A percentile compares a stretch with the other conserved stretches of the same genome.
phyloP scores from a whole-genome alignment of 164 flowering plant genomes.

The Dillenia turbinata region DNA sequence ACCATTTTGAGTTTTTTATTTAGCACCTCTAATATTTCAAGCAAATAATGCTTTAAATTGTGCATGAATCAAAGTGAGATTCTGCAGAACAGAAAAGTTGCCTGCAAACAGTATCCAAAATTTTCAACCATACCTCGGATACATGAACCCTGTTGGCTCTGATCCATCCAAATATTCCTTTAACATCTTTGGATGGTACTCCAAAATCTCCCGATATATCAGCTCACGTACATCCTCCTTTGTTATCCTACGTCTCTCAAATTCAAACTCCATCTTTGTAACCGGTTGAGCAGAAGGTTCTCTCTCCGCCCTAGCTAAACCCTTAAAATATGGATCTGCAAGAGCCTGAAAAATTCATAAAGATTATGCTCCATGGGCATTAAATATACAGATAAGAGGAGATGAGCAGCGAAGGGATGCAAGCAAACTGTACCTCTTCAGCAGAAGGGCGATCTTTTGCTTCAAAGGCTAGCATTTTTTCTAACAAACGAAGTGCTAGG shows the following conservation, averaged over 20 bases:
- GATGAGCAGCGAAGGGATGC: not conserved
- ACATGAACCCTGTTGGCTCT: conserved; percentile 87
- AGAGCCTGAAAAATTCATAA: conserved; percentile 65
- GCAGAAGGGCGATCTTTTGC: conserved; percentile 93
- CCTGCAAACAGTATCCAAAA: too few relatives aligned
- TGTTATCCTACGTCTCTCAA: conserved; percentile 90
- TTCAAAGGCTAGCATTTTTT: conserved; percentile 95
- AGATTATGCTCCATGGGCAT: conserved; percentile 3
- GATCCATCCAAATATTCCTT: conserved; percentile 83
- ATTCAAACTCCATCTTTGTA: conserved; percentile 96
- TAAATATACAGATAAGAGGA: conserved; percentile 3
- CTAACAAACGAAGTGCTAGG: conserved; percentile 81
- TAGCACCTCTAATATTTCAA: too few relatives aligned
- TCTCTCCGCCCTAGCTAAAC: conserved; percentile 92
- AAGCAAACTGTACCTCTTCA: conserved; percentile 64
- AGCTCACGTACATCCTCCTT: conserved; percentile 96
- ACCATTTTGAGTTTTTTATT: too few relatives aligned
- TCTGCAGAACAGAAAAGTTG: too few relatives aligned
- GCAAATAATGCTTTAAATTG: too few relatives aligned
- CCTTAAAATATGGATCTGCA: conserved; percentile 95
- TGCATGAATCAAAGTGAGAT: too few relatives aligned
- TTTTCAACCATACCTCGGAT: conserved; percentile 68
- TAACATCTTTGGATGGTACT: conserved; percentile 96
- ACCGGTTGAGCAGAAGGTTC: conserved; percentile 97
- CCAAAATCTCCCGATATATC: conserved; percentile 85